Evolutionary conservation across 208 protist species (phyloP), one percentile per base, ranked within the genome.

Genomic region (Crithidia brevicula): DNA sequence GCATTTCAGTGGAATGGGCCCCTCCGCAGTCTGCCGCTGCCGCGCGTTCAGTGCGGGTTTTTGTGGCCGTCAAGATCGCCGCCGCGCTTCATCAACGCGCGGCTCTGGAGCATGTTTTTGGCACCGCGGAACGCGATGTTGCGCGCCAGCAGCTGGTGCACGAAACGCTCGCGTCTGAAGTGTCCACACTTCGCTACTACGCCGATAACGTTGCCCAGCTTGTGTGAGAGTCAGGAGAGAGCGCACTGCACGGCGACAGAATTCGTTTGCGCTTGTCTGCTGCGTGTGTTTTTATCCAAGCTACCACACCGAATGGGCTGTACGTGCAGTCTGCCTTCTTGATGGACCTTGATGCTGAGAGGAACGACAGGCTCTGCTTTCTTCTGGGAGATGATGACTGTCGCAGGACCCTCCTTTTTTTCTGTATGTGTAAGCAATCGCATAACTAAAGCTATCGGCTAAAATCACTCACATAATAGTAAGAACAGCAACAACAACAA

Each of bases 1-100:
- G 54, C 36, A 76, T 86, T 16, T 76, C 75, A 15, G 67, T 78
- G 16, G 75, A 88, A 20, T 89, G 83, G 81, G 38, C 63, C 49
- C 58, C 80, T 8, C 74, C 74, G 16, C 36, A 64, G 58, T 75
- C 75, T 8, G 2, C 45, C 2, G 33, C 33, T 30, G 4, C 68
- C 2, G 43, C 47, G 20, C 31, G 45, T 28, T 31, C 65, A 25
- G 64, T 80, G 28, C 67, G 42, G 3, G 27, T 25, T 30, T 76
- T 78, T 51, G 3, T 78, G 25, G 42, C 57, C 22, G 59, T 67
- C 42, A 77, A 69, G 43, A 27, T 67, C 0, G 43, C 25, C 4
- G 70, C 72, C 1, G 67, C 60, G 4, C 38, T 50, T 8, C 40
- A 27, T 23, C 77, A 83, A 33, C 27, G 46, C 15, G 60, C 53